A percentile compares a stretch with the other conserved stretches of the same genome.
These are phyloP conservation scores for Quercus glauca DNA, from an alignment of 306 rosid genomes.

Conservation along the genomic window DNA sequence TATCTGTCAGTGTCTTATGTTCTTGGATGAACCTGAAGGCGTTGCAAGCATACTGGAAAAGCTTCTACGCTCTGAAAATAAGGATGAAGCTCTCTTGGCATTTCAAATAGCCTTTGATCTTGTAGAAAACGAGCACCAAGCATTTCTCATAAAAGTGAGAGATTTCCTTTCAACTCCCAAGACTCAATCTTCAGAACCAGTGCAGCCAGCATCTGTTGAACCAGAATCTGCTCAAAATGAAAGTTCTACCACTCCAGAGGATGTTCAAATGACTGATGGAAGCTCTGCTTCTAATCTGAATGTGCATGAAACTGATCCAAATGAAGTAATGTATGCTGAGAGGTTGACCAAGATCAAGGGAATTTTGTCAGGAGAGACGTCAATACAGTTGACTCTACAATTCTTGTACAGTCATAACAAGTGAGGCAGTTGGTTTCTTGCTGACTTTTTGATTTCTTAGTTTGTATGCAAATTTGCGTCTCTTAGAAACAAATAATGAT, in stretches of 20 bases:
- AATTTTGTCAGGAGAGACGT: slow-evolving; percentile 91
- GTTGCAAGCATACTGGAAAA: slow-evolving; percentile 87
- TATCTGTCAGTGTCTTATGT: slow-evolving; percentile 96
- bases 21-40: slow-evolving; percentile 88
- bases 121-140: slow-evolving; percentile 95
- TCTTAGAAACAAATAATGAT: background rate
- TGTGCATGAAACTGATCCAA: slow-evolving; percentile 63
- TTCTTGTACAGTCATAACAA: slow-evolving; percentile 96
- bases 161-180: slow-evolving; percentile 71
- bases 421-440: slow-evolving; percentile 47
- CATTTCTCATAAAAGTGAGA: slow-evolving; percentile 82
- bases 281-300: slow-evolving; percentile 36
- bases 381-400: slow-evolving; percentile 85
- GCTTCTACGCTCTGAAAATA: slow-evolving; percentile 83
- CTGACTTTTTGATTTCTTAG: background rate
- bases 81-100: slow-evolving; percentile 90
- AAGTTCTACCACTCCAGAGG: slow-evolving; percentile 49
- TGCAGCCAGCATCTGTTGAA: slow-evolving; percentile 50
- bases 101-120: slow-evolving; percentile 96
- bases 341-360: slow-evolving; percentile 80
- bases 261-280: slow-evolving; percentile 81
- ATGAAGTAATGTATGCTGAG: slow-evolving; percentile 71
- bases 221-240: slow-evolving; percentile 55
- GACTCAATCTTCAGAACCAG: slow-evolving; percentile 47
- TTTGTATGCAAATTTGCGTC: slow-evolving; percentile 6